A percentile compares a stretch with the other conserved stretches of the same genome.
Evolutionary conservation across 2,329 filamentous ascomycete species (phyloP).

Genomic region (Ophiostoma quercus): DNA sequence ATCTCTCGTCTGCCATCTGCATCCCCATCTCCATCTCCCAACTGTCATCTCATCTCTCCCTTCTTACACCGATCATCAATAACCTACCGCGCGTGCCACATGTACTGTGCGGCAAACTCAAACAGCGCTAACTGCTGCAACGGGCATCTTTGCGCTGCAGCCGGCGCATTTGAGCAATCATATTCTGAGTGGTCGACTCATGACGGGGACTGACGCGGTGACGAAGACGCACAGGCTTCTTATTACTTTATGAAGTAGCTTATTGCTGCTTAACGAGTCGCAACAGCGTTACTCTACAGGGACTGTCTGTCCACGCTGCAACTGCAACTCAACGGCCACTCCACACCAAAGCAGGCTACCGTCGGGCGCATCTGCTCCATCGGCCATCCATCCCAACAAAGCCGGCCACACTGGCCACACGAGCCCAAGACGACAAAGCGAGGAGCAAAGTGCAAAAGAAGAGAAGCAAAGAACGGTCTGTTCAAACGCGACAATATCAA

Average conservation of each 20-base stretch:
- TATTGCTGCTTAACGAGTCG: neutral
- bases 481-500: too few species aligned
- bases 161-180: constrained; percentile 8
- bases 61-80: neutral
- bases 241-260: neutral
- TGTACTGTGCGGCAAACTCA: constrained; percentile 16
- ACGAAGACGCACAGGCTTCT: neutral
- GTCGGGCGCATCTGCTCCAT: constrained; percentile 4
- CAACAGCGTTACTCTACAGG: neutral
- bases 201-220: too few species aligned
- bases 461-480: too few species aligned
- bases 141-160: constrained; percentile 9
- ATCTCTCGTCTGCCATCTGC: neutral
- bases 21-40: neutral
- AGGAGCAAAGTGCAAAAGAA: too few species aligned
- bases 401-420: too few species aligned
- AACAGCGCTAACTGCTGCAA: constrained; percentile 20
- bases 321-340: neutral
- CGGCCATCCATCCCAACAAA: neutral
- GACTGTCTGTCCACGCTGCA: neutral
- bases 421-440: neutral
- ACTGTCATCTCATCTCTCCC: neutral
- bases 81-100: neutral
- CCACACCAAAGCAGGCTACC: neutral
- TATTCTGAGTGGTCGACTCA: neutral